Percentiles rank a stretch among this genome's conserved stretches.
These are phyloP conservation scores for Cucurbita pepo DNA, from an alignment of 306 rosid genomes.

Conservation along the genomic window DNA sequence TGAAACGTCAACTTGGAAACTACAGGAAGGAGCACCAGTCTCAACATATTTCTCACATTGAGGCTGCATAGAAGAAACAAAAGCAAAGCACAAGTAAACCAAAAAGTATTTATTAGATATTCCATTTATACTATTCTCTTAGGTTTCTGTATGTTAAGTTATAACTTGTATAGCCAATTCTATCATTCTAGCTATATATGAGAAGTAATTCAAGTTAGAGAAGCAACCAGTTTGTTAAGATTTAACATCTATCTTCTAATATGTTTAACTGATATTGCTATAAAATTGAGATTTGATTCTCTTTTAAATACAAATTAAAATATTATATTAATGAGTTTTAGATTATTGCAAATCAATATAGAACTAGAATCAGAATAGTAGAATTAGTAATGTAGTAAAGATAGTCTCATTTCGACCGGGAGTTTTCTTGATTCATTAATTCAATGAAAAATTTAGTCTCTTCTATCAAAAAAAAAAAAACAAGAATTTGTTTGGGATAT, in stretches of 20 bases:
- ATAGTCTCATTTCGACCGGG: not conserved
- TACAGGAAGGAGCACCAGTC: conserved; percentile 28
- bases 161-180: not conserved
- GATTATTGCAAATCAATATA: not conserved
- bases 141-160: not conserved
- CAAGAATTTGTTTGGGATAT: too few relatives aligned
- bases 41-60: conserved; percentile 15
- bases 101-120: not conserved
- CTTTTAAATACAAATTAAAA: not conserved
- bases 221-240: not conserved
- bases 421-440: not conserved
- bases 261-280: not conserved
- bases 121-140: not conserved
- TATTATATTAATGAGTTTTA: not conserved
- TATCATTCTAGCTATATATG: not conserved
- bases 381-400: not conserved
- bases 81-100: not conserved
- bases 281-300: not conserved
- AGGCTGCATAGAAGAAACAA: conserved; percentile 35
- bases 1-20: conserved; percentile 40
- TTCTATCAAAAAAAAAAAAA: too few relatives aligned
- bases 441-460: too few relatives aligned
- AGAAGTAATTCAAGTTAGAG: not conserved
- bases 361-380: not conserved
- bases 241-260: not conserved